Evolutionary conservation across 2,329 filamentous ascomycete species (phyloP).

Genomic region (Monosporascus ibericus): DNA sequence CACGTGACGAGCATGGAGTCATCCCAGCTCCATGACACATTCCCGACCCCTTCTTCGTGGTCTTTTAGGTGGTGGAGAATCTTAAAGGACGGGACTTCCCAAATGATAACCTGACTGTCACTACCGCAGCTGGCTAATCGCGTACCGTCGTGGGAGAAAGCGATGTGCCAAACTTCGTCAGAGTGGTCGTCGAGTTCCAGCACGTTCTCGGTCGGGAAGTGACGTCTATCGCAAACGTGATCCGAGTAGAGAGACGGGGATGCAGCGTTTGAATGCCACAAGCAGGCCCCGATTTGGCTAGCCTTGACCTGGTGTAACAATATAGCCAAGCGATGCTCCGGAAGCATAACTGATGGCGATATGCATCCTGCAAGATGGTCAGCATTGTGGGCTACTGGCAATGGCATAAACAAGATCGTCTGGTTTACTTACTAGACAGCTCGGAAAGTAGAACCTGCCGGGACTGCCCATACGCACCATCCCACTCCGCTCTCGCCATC

Average conservation of each 20-base stretch:
- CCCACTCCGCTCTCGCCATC: constrained; percentile 73
- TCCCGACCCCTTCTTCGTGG: constrained; percentile 67
- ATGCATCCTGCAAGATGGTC: constrained; percentile 61
- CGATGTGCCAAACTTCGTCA: constrained; percentile 86
- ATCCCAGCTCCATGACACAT: constrained; percentile 88
- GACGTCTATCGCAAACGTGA: constrained; percentile 71
- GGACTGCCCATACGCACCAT: constrained; percentile 71
- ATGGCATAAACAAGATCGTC: not conserved
- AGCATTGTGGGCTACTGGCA: constrained; percentile 2
- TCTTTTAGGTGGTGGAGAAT: constrained; percentile 57
- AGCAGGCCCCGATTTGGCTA: constrained; percentile 73
- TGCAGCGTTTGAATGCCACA: constrained; percentile 77
- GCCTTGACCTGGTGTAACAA: constrained; percentile 80
- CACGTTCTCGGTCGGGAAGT: constrained; percentile 70
- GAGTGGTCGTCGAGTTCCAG: constrained; percentile 65
- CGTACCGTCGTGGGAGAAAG: constrained; percentile 82
- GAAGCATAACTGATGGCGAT: constrained; percentile 94
- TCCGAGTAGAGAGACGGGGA: constrained; percentile 85
- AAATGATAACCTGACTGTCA: constrained; percentile 71
- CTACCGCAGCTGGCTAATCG: constrained; percentile 77
- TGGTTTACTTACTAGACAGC: constrained; percentile 62
- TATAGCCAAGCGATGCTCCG: constrained; percentile 77
- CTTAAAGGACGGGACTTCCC: constrained; percentile 67
- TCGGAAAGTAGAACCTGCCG: constrained; percentile 70
- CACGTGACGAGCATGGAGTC: constrained; percentile 82